Evolutionary conservation across 1,284 basidiomycete species (phyloP).

Genomic region (Ustilago lituana): DNA sequence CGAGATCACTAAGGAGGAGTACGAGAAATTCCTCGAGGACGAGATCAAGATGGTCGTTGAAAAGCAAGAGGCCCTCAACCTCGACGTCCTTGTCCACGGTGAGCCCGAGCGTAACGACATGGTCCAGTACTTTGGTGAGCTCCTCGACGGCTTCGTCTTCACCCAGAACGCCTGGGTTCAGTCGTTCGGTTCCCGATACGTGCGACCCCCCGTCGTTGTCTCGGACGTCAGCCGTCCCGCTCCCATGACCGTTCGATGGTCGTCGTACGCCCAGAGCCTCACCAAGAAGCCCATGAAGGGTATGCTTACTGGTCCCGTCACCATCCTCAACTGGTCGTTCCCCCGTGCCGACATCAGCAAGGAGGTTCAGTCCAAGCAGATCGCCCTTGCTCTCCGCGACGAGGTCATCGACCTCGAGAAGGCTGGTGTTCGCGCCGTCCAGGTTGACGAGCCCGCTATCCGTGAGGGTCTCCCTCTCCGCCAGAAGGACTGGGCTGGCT

Average conservation of each 20-base stretch:
- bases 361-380: constrained; percentile 97
- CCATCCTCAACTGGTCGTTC: constrained; percentile 99
- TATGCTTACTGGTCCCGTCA: constrained; percentile 82
- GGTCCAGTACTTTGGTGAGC: constrained; percentile 99
- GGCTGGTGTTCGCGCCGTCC: constrained; percentile 96
- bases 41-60: constrained; percentile 93
- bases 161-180: constrained; percentile 99
- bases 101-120: constrained; percentile 99
- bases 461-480: constrained; percentile 80
- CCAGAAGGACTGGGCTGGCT: constrained; percentile 63
- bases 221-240: constrained; percentile 93
- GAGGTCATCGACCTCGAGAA: constrained; percentile 98
- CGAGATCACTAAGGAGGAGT: constrained; percentile 86
- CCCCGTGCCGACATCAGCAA: constrained; percentile 96
- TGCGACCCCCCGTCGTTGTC: constrained; percentile 98
- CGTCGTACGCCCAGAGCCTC: constrained; percentile 92
- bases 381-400: constrained; percentile 96
- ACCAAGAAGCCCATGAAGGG: constrained; percentile 98
- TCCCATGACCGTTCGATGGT: constrained; percentile 98
- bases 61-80: constrained; percentile 95
- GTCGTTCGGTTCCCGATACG: constrained; percentile 88
- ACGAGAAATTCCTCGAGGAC: constrained; percentile 98
- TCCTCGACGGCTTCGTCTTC: constrained; percentile 93
- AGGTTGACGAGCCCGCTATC: constrained; percentile 99
- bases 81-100: constrained; percentile 98